A percentile compares a stretch with the other conserved stretches of the same genome.
Evolutionary conservation across 306 rosid species (phyloP).

Genomic region (Casuarina equisetifolia): DNA sequence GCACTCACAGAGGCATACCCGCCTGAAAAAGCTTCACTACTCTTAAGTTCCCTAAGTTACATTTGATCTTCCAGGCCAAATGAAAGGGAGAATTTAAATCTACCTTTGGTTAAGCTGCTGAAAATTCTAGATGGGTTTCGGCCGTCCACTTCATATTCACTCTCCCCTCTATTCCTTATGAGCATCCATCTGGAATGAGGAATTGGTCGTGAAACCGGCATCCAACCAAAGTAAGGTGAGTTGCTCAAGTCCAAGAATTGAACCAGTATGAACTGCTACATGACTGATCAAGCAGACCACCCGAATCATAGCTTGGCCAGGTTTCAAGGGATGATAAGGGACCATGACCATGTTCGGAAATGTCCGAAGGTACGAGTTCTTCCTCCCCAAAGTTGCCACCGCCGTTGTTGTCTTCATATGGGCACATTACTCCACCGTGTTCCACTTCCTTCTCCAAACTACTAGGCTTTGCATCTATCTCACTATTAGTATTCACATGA

Average conservation of each 20-base stretch:
- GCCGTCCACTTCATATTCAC: conserved; percentile 31
- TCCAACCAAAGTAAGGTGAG: conserved; percentile 20
- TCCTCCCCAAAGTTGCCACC: conserved; percentile 34
- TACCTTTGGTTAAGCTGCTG: conserved; percentile 22
- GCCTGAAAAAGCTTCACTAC: conserved; percentile 21
- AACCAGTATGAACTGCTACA: conserved; percentile 60
- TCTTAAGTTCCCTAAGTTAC: neutral
- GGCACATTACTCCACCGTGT: conserved; percentile 26
- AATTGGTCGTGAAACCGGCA: conserved; percentile 8
- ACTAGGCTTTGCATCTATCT: conserved; percentile 35
- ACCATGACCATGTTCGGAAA: conserved; percentile 39
- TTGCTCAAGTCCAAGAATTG: conserved; percentile 59
- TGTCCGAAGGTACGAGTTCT: conserved; percentile 40
- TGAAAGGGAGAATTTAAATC: conserved; percentile 15
- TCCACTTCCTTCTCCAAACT: conserved; percentile 37
- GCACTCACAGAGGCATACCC: conserved; percentile 10
- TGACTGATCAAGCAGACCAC: conserved; percentile 46
- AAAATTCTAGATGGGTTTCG: neutral
- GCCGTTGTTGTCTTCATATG: conserved; percentile 32
- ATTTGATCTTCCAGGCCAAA: conserved; percentile 21
- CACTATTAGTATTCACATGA: conserved; percentile 29
- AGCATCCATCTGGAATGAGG: neutral
- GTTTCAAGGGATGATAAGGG: conserved; percentile 50
- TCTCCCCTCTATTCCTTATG: neutral
- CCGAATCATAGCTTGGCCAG: conserved; percentile 57